Evolutionary conservation across 768 basidiomycete species (phyloP).

Genomic region (Glaciozyma antarctica): DNA sequence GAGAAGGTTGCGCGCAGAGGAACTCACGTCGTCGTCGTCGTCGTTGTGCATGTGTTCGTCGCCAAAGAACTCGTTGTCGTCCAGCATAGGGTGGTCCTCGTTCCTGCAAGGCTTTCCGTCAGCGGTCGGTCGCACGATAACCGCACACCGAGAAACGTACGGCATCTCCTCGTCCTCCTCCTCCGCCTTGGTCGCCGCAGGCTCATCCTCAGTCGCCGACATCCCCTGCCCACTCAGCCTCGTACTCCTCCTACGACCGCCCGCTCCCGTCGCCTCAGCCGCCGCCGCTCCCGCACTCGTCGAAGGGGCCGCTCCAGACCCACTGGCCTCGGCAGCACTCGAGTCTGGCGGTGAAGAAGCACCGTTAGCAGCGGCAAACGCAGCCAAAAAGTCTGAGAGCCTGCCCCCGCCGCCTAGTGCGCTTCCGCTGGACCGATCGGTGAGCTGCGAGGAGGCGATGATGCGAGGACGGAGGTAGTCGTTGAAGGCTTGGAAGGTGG

Average conservation of each 20-base stretch:
- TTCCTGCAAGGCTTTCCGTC: background rate
- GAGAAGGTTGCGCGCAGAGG: too few relatives aligned
- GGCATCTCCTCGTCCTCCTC: background rate
- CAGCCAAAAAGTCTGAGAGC: slow-evolving; percentile 81
- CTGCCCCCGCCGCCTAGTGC: slow-evolving; percentile 39
- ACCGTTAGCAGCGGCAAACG: slow-evolving; percentile 48
- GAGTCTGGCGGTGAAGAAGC: slow-evolving; percentile 8
- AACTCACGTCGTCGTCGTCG: slow-evolving; percentile 8
- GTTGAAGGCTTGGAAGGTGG: slow-evolving; percentile 92
- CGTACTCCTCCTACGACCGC: slow-evolving; percentile 14
- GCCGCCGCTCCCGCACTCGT: background rate
- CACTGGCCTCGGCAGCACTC: background rate
- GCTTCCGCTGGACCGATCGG: slow-evolving; percentile 29
- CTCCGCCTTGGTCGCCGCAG: background rate
- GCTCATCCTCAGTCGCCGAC: background rate
- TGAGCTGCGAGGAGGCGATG: slow-evolving; percentile 45
- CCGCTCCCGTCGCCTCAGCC: background rate
- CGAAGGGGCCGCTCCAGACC: background rate
- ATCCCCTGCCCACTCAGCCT: slow-evolving; percentile 27
- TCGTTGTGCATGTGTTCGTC: slow-evolving; percentile 6
- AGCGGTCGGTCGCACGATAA: background rate
- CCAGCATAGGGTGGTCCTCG: background rate
- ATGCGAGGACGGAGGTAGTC: slow-evolving; percentile 90
- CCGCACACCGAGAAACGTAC: background rate
- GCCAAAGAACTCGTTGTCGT: background rate